Evolutionary conservation across 1,284 basidiomycete species (phyloP).

Genomic region (Puccinia hordei): DNA sequence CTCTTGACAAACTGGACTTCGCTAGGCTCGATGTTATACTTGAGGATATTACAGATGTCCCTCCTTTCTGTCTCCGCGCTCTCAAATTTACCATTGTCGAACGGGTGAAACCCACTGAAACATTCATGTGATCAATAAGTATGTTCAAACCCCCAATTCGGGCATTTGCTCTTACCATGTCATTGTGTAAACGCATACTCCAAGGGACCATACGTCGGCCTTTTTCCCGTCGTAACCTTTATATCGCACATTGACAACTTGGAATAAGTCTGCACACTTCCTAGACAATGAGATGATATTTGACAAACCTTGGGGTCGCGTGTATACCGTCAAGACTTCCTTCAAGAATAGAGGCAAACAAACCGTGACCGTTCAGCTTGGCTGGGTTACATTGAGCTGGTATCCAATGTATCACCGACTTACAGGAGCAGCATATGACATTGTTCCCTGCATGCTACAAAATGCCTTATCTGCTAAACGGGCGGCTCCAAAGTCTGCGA

Average conservation of each 20-base stretch:
- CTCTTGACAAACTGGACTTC: constrained; percentile 47
- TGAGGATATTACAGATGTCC: constrained; percentile 18
- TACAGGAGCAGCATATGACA: constrained; percentile 50
- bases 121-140: background rate
- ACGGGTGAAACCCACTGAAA: constrained; percentile 48
- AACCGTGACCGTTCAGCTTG: background rate
- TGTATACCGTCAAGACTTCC: constrained; percentile 50
- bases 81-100: constrained; percentile 28
- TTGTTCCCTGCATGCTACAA: constrained; percentile 50
- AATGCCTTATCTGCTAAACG: constrained; percentile 50
- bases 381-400: background rate
- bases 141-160: background rate
- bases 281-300: background rate
- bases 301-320: constrained; percentile 36
- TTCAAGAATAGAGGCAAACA: background rate
- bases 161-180: constrained; percentile 28
- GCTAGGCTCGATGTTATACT: constrained; percentile 20
- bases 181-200: constrained; percentile 48
- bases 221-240: constrained; percentile 50
- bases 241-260: background rate
- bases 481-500: constrained; percentile 49
- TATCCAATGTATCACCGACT: background rate
- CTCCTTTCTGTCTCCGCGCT: constrained; percentile 15
- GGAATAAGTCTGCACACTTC: background rate
- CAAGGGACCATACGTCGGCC: constrained; percentile 48